A percentile compares a stretch with the other conserved stretches of the same genome.
Conservation (phyloP, 345 rosid species). For the Nephelium lappaceum region DNA sequence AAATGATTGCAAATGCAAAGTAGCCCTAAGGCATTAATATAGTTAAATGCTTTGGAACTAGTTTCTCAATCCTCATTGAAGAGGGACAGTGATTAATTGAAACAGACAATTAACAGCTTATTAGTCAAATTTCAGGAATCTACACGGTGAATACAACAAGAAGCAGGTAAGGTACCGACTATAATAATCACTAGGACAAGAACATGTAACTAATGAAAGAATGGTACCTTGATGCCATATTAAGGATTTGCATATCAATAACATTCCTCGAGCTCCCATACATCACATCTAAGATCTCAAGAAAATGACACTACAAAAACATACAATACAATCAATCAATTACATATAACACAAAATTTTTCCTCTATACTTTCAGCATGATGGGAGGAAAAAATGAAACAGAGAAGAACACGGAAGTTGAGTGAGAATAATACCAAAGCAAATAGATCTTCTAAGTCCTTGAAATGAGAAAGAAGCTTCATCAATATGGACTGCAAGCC, state of each 20-base stretch:
- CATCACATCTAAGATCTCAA: slow-evolving; percentile 77
- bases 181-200: slow-evolving; percentile 5
- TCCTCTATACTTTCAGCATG: not conserved
- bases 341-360: slow-evolving; percentile 11
- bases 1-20: not conserved
- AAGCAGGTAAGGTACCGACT: slow-evolving; percentile 14
- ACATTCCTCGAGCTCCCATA: slow-evolving; percentile 60
- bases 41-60: not conserved
- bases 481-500: slow-evolving; percentile 75
- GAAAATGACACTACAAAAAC: slow-evolving; percentile 65
- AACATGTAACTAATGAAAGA: slow-evolving; percentile 17
- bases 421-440: slow-evolving; percentile 55
- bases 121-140: not conserved
- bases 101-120: not conserved
- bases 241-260: slow-evolving; percentile 70
- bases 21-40: not conserved
- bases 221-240: slow-evolving; percentile 68
- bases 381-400: not conserved
- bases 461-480: slow-evolving; percentile 73
- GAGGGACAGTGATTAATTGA: not conserved
- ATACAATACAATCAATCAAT: slow-evolving; percentile 6
- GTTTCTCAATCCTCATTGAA: not conserved
- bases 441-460: slow-evolving; percentile 65
- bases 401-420: not conserved
- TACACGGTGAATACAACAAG: not conserved